A percentile compares a stretch with the other conserved stretches of the same genome.
Conservation (phyloP, 2,329 filamentous ascomycete genomes). For the Penicillium oxalicum region DNA sequence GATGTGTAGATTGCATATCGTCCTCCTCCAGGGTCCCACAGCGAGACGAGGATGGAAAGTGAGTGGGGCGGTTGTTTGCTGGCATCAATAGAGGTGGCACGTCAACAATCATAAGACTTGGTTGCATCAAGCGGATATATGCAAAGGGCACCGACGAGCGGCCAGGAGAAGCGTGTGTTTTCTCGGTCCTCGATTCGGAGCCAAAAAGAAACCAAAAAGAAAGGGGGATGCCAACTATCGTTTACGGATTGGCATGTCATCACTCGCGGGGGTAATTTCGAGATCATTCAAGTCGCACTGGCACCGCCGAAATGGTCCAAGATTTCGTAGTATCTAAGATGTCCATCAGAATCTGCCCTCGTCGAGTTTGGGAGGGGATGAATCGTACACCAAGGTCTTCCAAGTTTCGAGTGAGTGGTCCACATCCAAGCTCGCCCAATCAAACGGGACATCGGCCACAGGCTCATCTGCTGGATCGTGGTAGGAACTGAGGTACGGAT, state of each 20-base stretch:
- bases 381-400: constrained; percentile 98
- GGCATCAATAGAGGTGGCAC: neutral
- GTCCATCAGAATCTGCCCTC: neutral
- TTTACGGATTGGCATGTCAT: neutral
- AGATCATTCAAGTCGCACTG: neutral
- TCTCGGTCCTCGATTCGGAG: neutral
- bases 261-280: neutral
- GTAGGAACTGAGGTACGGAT: constrained; percentile 93
- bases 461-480: constrained; percentile 97
- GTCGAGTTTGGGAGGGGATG: neutral
- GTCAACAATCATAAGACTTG: too few species aligned
- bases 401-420: constrained; percentile 95
- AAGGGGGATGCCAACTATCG: neutral
- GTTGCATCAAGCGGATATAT: neutral
- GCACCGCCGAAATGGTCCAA: neutral
- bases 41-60: too few species aligned
- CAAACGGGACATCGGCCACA: constrained; percentile 92
- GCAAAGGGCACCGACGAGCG: neutral
- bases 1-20: too few species aligned
- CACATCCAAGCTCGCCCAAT: constrained; percentile 99
- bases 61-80: neutral
- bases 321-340: neutral
- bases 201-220: too few species aligned
- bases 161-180: neutral
- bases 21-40: too few species aligned